Conservation (phyloP, 2,329 filamentous ascomycete genomes). For the Aspergillus sp. region DNA sequence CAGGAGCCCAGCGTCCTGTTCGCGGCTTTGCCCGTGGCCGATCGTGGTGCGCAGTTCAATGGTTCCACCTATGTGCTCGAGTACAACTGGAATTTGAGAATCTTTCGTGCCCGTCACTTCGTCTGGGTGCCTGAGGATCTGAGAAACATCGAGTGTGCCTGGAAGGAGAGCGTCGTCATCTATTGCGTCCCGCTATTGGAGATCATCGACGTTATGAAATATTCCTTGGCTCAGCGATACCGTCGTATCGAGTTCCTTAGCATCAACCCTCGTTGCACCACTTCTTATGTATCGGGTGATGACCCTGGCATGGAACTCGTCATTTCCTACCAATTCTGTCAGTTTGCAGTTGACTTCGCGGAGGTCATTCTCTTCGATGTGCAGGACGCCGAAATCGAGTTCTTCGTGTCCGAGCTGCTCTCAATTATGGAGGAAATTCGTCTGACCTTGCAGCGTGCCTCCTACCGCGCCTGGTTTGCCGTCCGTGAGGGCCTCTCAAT, state of each 20-base stretch:
- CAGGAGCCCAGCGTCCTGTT: slow-evolving; percentile 14
- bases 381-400: not conserved
- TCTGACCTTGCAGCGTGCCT: slow-evolving; percentile 18
- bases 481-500: slow-evolving; percentile 11
- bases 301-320: slow-evolving; percentile 27
- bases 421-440: slow-evolving; percentile 18
- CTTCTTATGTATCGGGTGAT: slow-evolving; percentile 8
- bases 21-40: slow-evolving; percentile 16
- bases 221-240: slow-evolving; percentile 16
- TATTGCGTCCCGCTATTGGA: slow-evolving; percentile 13
- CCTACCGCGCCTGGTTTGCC: slow-evolving; percentile 22
- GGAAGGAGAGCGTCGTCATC: slow-evolving; percentile 18
- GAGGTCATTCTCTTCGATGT: slow-evolving; percentile 12
- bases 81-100: slow-evolving; percentile 15
- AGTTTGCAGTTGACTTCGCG: slow-evolving; percentile 23
- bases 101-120: slow-evolving; percentile 20
- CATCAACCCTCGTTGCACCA: slow-evolving; percentile 13
- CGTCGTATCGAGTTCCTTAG: slow-evolving; percentile 18
- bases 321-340: slow-evolving; percentile 21
- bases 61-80: slow-evolving; percentile 21
- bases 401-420: slow-evolving; percentile 5
- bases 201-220: not conserved
- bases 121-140: slow-evolving; percentile 15
- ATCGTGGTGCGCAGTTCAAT: slow-evolving; percentile 8
- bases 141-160: slow-evolving; percentile 18